Evolutionary conservation across 345 rosid species (phyloP).

Genomic region (Salix udensis): DNA sequence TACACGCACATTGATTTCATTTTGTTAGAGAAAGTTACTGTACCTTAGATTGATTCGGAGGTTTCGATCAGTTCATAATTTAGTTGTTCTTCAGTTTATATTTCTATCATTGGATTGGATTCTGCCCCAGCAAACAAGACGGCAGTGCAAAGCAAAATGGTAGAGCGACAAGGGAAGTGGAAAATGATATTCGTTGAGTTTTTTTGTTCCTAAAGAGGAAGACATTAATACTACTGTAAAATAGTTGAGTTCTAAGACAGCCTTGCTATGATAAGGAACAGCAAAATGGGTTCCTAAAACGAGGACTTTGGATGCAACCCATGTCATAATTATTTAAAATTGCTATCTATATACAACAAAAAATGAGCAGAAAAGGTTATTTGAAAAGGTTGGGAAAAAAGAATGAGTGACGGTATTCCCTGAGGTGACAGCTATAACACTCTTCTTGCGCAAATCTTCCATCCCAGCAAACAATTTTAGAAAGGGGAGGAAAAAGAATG

Average conservation of each 20-base stretch:
- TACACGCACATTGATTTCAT: neutral
- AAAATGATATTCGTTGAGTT: neutral
- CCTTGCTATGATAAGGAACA: conserved; percentile 11
- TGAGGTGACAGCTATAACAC: conserved; percentile 19
- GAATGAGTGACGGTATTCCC: conserved; percentile 6
- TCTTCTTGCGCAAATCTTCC: conserved; percentile 28
- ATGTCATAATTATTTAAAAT: conserved; percentile 20
- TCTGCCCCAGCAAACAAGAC: neutral
- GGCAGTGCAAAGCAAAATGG: neutral
- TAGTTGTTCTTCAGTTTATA: neutral
- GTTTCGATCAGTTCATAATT: neutral
- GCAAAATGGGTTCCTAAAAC: conserved; percentile 24
- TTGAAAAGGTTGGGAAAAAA: neutral
- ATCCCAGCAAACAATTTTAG: conserved; percentile 19
- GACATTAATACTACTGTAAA: neutral
- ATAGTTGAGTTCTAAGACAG: conserved; percentile 3
- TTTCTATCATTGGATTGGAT: neutral
- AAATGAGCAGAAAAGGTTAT: conserved; percentile 25
- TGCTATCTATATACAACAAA: conserved; percentile 37
- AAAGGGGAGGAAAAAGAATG: conserved; percentile 25
- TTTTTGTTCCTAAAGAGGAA: conserved; percentile 4
- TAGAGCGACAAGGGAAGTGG: neutral
- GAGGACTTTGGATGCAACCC: conserved; percentile 29
- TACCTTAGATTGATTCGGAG: neutral
- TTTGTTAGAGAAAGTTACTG: neutral